A percentile compares a stretch with the other conserved stretches of the same genome.
Evolutionary conservation across 768 basidiomycete genomes (phyloP).

Genomic region (Russula brevipes): DNA sequence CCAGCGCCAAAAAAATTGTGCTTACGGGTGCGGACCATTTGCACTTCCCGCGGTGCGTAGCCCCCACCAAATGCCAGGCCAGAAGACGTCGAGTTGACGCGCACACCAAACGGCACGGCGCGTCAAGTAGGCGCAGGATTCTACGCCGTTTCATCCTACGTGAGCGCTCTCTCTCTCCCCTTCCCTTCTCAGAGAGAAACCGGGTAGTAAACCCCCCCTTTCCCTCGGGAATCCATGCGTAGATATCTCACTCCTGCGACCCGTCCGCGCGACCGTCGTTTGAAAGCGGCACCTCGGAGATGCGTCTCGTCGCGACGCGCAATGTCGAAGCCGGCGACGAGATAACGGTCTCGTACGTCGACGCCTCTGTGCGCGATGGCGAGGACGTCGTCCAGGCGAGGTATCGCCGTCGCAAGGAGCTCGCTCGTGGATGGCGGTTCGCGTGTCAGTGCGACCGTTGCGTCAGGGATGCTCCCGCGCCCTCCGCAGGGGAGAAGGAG

Average conservation of each 20-base stretch:
- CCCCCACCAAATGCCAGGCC: slow-evolving; percentile 50
- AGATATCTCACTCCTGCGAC: slow-evolving; percentile 69
- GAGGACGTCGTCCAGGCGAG: slow-evolving; percentile 55
- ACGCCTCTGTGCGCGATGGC: slow-evolving; percentile 50
- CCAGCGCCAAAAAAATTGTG: background rate
- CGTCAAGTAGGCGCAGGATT: slow-evolving; percentile 72
- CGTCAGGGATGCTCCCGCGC: slow-evolving; percentile 42
- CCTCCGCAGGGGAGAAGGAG: slow-evolving; percentile 27
- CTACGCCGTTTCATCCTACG: slow-evolving; percentile 74
- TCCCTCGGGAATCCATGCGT: background rate
- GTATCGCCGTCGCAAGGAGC: slow-evolving; percentile 61
- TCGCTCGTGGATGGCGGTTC: slow-evolving; percentile 79
- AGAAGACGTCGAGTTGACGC: slow-evolving; percentile 68
- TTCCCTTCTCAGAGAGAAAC: background rate
- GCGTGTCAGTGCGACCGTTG: slow-evolving; percentile 70
- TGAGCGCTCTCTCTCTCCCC: slow-evolving; percentile 33
- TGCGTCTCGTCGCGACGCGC: slow-evolving; percentile 61
- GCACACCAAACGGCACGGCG: slow-evolving; percentile 70
- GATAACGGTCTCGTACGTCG: slow-evolving; percentile 71
- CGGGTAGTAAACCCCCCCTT: no score
- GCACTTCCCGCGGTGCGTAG: slow-evolving; percentile 32
- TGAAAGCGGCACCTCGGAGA: slow-evolving; percentile 57
- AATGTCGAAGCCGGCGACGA: slow-evolving; percentile 72
- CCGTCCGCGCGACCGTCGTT: slow-evolving; percentile 66
- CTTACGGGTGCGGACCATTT: background rate